Evolutionary conservation across 2,329 filamentous ascomycete genomes (phyloP).

Genomic region (Tolypocladium album): DNA sequence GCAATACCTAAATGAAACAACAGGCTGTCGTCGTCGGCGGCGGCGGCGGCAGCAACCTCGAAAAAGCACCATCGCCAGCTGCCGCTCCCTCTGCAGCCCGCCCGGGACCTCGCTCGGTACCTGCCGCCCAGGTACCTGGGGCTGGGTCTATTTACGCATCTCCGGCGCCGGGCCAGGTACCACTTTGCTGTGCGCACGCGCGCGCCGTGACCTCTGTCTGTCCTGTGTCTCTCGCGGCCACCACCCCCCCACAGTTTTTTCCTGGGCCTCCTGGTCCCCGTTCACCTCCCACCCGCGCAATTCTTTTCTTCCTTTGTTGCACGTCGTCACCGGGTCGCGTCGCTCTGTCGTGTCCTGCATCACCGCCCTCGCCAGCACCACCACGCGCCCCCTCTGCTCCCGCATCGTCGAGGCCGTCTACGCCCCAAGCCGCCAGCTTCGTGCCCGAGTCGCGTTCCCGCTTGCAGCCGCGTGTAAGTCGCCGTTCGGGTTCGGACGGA

Average conservation of each 20-base stretch:
- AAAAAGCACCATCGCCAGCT: too few relatives aligned
- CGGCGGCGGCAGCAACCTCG: too few relatives aligned
- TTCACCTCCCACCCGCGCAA: slow-evolving; percentile 11
- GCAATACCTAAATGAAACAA: too few relatives aligned
- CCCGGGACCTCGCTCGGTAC: background rate
- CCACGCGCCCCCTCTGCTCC: slow-evolving; percentile 1
- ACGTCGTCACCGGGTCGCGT: slow-evolving; percentile 15
- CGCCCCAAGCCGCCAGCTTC: background rate
- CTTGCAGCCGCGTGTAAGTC: slow-evolving; percentile 21
- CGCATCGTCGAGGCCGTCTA: background rate
- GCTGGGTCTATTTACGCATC: background rate
- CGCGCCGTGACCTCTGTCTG: slow-evolving; percentile 4
- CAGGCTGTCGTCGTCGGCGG: too few relatives aligned
- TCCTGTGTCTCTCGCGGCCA: slow-evolving; percentile 1
- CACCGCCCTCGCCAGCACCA: slow-evolving; percentile 4
- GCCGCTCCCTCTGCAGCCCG: background rate
- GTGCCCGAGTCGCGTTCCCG: slow-evolving; percentile 3
- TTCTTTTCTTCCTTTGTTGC: slow-evolving; percentile 17
- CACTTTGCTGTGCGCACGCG: slow-evolving; percentile 1
- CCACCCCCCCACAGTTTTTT: slow-evolving; percentile 7
- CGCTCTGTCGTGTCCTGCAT: slow-evolving; percentile 6
- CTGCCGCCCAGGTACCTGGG: background rate
- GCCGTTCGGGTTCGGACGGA: slow-evolving; percentile 1
- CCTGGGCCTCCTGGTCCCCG: slow-evolving; percentile 5
- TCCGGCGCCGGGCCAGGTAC: slow-evolving; percentile 4